phyloP scores from a whole-genome alignment of 78 protist species.

The Dictyostelium firmibasis region DNA sequence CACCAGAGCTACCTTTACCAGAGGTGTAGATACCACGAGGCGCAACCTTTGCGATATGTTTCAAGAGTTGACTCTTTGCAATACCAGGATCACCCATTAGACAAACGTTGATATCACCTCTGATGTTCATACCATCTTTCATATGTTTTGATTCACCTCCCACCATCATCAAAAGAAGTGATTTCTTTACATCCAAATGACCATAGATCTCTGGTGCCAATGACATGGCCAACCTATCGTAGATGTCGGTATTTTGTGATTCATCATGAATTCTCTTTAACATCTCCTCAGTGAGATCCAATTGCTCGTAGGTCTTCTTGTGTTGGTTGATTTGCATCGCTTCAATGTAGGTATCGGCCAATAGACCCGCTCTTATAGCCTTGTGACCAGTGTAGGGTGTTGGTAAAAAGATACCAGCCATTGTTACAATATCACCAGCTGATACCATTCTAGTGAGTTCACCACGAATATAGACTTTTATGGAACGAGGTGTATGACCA shows the following conservation, averaged over 20 bases:
- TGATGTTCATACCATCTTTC: slow-evolving; percentile 96
- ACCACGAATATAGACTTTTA: slow-evolving; percentile 92
- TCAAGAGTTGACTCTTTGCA: slow-evolving; percentile 99
- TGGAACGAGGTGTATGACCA: slow-evolving; percentile 99
- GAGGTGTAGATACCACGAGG: slow-evolving; percentile 95
- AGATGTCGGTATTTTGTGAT: background rate
- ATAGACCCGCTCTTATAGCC: slow-evolving; percentile 87
- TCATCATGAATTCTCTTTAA: background rate
- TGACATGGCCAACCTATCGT: slow-evolving; percentile 86
- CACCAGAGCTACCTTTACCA: slow-evolving; percentile 99
- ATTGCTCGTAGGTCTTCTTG: slow-evolving; percentile 88
- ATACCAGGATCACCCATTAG: slow-evolving; percentile 99
- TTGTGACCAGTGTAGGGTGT: slow-evolving; percentile 68
- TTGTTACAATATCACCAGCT: slow-evolving; percentile 95
- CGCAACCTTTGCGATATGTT: slow-evolving; percentile 85
- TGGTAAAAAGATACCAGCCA: slow-evolving; percentile 87
- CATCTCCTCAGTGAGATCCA: slow-evolving; percentile 36
- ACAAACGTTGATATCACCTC: slow-evolving; percentile 98
- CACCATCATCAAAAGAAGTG: slow-evolving; percentile 94
- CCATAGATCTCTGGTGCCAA: slow-evolving; percentile 99
- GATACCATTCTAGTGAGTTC: slow-evolving; percentile 89
- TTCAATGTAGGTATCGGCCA: slow-evolving; percentile 93
- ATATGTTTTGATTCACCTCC: slow-evolving; percentile 90
- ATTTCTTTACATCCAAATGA: slow-evolving; percentile 98
- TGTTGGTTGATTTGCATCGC: slow-evolving; percentile 80